phyloP scores from a whole-genome alignment of 2,329 filamentous ascomycete genomes.

The Furcasterigmium sp. region DNA sequence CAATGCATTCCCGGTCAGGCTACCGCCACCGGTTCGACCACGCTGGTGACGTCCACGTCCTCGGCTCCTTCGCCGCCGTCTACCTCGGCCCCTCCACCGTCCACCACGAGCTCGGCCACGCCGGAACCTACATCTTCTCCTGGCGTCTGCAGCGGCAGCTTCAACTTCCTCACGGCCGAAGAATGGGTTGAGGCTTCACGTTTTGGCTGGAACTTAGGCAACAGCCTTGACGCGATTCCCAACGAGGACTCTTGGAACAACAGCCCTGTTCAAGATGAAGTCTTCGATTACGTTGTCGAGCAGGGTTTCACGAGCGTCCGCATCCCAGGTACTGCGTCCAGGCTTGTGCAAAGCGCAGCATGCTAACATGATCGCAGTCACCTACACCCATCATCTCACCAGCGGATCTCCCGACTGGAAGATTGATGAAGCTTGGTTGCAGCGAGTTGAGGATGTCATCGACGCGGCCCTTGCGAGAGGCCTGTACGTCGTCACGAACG shows the following conservation, averaged over 20 bases:
- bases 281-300: constrained; percentile 45
- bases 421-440: constrained; percentile 48
- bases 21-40: constrained; percentile 5
- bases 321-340: too few relatives aligned
- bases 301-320: constrained; percentile 54
- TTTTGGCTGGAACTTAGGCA: constrained; percentile 57
- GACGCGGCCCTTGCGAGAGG: constrained; percentile 46
- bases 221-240: constrained; percentile 40
- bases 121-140: neutral
- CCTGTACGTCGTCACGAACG: constrained; percentile 48
- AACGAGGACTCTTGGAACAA: constrained; percentile 57
- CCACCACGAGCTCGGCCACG: neutral
- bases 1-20: constrained; percentile 8
- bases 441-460: constrained; percentile 52
- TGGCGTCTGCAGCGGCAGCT: constrained; percentile 31
- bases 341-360: too few relatives aligned
- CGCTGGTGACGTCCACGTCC: neutral
- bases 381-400: constrained; percentile 52
- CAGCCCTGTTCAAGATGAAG: constrained; percentile 38
- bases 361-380: too few relatives aligned
- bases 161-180: constrained; percentile 37
- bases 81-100: constrained; percentile 1
- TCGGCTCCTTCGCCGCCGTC: neutral
- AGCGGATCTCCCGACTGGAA: constrained; percentile 45
- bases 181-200: constrained; percentile 41